Conservation (phyloP, 23 red algal species). For the Gracilaria domingensis region DNA sequence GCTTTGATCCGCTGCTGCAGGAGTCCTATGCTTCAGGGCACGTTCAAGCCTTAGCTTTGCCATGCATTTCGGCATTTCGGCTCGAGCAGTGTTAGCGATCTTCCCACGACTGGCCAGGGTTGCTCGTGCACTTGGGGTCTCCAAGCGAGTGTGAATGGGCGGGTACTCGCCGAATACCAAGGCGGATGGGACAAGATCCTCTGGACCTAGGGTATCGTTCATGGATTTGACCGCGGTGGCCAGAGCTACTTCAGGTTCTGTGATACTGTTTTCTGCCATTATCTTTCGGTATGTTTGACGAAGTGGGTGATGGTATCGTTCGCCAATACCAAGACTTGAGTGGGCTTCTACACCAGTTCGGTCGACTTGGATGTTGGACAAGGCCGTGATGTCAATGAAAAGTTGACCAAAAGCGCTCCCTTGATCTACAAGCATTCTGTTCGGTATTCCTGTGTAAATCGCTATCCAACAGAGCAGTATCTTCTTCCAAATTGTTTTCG, state of each 20-base stretch:
- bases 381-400: not conserved
- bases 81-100: too few relatives aligned
- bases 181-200: constrained; percentile 18
- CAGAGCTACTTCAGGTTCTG: not conserved
- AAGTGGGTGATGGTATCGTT: constrained; percentile 35
- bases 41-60: too few relatives aligned
- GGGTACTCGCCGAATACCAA: constrained; percentile 46
- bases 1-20: too few relatives aligned
- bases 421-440: constrained; percentile 31
- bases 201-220: constrained; percentile 39
- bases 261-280: not conserved
- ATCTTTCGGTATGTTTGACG: constrained; percentile 20
- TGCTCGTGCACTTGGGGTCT: not conserved
- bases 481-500: constrained; percentile 20
- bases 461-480: constrained; percentile 5
- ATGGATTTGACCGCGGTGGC: constrained; percentile 21
- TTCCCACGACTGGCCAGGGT: not conserved
- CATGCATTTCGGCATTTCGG: too few relatives aligned
- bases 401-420: constrained; percentile 7
- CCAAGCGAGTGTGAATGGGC: not conserved
- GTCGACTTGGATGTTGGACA: constrained; percentile 3
- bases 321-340: constrained; percentile 28
- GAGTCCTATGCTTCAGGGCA: too few relatives aligned
- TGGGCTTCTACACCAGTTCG: constrained; percentile 19
- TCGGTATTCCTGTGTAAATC: constrained; percentile 36